phyloP scores from a whole-genome alignment of 2,329 filamentous ascomycete genomes.

The Ilyonectria mors-panacis region DNA sequence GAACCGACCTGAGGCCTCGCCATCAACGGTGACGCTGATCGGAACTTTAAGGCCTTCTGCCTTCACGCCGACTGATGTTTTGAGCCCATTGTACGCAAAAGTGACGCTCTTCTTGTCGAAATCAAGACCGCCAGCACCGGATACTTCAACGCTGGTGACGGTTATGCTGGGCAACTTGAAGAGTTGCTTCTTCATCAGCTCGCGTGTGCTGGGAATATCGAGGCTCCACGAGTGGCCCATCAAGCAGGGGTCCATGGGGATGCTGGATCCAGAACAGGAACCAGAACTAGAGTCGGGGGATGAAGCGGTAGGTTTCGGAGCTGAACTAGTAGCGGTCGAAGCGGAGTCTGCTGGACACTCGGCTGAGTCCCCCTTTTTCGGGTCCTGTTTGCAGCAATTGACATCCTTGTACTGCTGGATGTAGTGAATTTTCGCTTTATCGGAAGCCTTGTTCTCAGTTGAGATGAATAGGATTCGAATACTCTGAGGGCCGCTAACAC shows the following conservation, averaged over 20 bases:
- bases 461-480: constrained; percentile 13
- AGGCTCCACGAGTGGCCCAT: constrained; percentile 1
- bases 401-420: constrained; percentile 19
- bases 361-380: background rate
- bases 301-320: constrained; percentile 1
- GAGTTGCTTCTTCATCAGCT: constrained; percentile 21
- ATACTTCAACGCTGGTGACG: constrained; percentile 15
- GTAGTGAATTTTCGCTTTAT: constrained; percentile 2
- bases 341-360: background rate
- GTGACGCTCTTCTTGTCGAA: constrained; percentile 10
- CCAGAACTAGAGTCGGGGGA: background rate
- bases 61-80: background rate
- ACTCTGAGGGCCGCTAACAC: background rate
- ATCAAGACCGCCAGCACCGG: constrained; percentile 3
- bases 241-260: constrained; percentile 21
- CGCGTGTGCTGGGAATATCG: constrained; percentile 18
- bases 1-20: constrained; percentile 8
- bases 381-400: constrained; percentile 11
- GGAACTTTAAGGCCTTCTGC: background rate
- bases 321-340: constrained; percentile 11
- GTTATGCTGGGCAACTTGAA: background rate
- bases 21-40: constrained; percentile 6
- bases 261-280: constrained; percentile 13
- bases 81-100: constrained; percentile 10
- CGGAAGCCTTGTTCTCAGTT: constrained; percentile 9